Conservation (phyloP, 2,329 filamentous ascomycete genomes). For the Sporothrix brunneoviolacea region DNA sequence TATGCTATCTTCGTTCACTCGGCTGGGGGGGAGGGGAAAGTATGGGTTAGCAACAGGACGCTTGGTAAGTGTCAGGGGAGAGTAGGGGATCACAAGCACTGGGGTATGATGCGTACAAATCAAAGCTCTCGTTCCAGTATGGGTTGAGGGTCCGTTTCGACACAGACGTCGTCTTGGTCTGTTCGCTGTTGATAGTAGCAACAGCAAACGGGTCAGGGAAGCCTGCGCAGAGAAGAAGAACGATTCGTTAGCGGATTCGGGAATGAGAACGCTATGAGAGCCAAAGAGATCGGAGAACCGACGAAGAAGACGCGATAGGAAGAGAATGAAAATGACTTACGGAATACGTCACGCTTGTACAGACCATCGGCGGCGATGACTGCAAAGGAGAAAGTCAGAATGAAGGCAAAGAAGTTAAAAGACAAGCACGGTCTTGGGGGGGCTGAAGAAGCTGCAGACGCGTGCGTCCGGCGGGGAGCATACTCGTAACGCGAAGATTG, state of each 20-base stretch:
- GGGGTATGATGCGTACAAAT: conserved; percentile 61
- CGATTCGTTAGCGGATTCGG: too few relatives aligned
- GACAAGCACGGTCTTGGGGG: too few relatives aligned
- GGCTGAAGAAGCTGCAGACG: too few relatives aligned
- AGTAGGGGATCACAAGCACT: background rate
- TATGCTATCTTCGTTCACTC: conserved; percentile 90
- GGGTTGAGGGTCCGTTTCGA: conserved; percentile 97
- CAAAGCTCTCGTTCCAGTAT: conserved; percentile 99
- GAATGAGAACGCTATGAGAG: too few relatives aligned
- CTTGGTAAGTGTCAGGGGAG: too few relatives aligned
- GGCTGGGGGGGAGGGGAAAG: conserved; percentile 44
- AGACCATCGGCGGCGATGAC: conserved; percentile 98
- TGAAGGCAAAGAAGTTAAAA: background rate
- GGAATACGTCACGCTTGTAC: conserved; percentile 98
- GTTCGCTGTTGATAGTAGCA: conserved; percentile 92
- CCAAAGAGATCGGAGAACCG: too few relatives aligned
- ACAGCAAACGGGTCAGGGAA: conserved; percentile 98
- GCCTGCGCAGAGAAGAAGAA: conserved; percentile 45
- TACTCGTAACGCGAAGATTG: conserved; percentile 92
- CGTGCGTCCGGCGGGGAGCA: conserved; percentile 24
- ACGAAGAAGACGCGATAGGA: too few relatives aligned
- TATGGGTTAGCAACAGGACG: background rate
- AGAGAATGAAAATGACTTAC: conserved; percentile 50
- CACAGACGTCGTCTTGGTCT: conserved; percentile 95
- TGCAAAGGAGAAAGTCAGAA: conserved; percentile 39